A percentile compares a stretch with the other conserved stretches of the same genome.
phyloP scores from a whole-genome alignment of 306 rosid species.

The Malus sieversii region DNA sequence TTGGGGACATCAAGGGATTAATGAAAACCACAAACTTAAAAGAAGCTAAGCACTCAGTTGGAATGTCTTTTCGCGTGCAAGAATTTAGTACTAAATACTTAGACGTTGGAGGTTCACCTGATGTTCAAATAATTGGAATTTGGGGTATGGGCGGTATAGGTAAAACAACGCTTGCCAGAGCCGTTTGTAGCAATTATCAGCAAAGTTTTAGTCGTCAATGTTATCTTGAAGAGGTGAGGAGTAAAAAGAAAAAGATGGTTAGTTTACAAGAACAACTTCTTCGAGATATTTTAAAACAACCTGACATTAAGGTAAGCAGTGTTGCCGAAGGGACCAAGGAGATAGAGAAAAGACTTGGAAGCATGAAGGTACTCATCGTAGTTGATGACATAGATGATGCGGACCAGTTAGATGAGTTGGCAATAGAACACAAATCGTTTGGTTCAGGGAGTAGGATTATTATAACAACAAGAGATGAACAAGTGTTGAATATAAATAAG shows the following conservation, averaged over 20 bases:
- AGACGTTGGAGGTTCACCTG: too few relatives aligned
- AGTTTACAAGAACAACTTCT: background rate
- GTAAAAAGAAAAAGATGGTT: background rate
- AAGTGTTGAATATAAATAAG: background rate
- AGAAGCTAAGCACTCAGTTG: too few relatives aligned
- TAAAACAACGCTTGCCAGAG: background rate
- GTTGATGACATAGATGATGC: slow-evolving; percentile 7
- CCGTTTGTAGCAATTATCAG: background rate
- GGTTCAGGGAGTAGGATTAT: slow-evolving; percentile 21
- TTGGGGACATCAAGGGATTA: too few relatives aligned
- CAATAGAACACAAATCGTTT: background rate
- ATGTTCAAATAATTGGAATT: too few relatives aligned
- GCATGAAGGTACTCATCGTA: slow-evolving; percentile 5
- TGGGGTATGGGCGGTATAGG: too few relatives aligned
- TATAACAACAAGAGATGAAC: slow-evolving; percentile 16
- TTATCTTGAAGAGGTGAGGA: slow-evolving; percentile 8
- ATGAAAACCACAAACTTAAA: too few relatives aligned
- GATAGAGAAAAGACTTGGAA: background rate
- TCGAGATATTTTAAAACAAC: background rate
- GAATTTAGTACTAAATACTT: too few relatives aligned
- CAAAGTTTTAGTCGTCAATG: background rate
- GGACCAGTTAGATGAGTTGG: background rate
- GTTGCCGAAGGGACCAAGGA: background rate
- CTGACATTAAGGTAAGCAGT: background rate
- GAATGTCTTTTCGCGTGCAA: too few relatives aligned